Evolutionary conservation across 2,329 filamentous ascomycete species (phyloP), one percentile per base, ranked within the genome.

Genomic region (Arthrobotrys sinensis): DNA sequence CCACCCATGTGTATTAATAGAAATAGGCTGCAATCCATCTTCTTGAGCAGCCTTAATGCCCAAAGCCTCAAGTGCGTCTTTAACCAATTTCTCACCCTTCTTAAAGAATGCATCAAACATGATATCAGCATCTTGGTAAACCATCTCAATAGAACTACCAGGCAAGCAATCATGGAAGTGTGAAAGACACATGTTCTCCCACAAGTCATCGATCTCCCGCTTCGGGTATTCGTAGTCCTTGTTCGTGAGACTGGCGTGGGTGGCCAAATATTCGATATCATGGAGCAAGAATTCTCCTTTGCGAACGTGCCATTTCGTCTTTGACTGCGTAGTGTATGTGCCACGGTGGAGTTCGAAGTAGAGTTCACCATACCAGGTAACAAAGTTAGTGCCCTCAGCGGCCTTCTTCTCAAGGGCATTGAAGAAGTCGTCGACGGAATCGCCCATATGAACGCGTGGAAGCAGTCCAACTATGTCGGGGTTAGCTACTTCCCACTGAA

Each of bases 81-180:
- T 87, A 46, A 96, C 87, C 2, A 96, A 85, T 80, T 88, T 90
- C 80, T 92, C 86, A 4, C 93, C 95, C 0, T 89, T 93, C 80
- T 90, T 86, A 83, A 97, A 97, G 1, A 97, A 89, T 81, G 93
- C 87, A 1, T 89, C 91, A 83, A 99, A 99, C 5, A 97, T 88
- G 85, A 94, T 89, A 83, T 97, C 92, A 2, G 94, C 97, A 83
- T 99, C 96, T 83, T 97, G 93, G 82, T 98, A 98, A 84, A 94
- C 97, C 94, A 98, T 97, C 84, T 96, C 94, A 81, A 99, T 98
- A 38, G 90, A 93, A 83, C 93, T 97, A 70, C 96, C 96, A 0
- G 96, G 96, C 64, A 99, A 87, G 83, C 96, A 98, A 83, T 99
- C 96, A 81, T 99, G 96, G 87, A 99, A 99, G 82, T 99, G 96